Evolutionary conservation across 2,329 filamentous ascomycete genomes (phyloP).

Genomic region (Trichoderma endophyticum): DNA sequence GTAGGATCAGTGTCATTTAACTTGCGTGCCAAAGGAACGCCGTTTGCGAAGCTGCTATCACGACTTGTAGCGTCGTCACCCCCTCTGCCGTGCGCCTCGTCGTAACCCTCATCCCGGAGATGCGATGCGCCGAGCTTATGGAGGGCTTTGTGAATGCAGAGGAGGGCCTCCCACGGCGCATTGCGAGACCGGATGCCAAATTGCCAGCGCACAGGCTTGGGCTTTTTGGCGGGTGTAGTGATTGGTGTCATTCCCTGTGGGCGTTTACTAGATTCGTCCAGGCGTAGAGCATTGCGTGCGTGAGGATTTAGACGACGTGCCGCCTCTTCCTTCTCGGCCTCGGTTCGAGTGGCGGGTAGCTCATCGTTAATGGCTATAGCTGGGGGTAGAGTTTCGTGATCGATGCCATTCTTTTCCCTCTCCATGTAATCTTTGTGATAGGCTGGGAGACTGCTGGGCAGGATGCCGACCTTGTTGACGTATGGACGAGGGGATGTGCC

Average conservation of each 20-base stretch:
- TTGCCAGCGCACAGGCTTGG: constrained; percentile 88
- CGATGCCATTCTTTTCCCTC: constrained; percentile 55
- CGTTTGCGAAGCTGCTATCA: constrained; percentile 42
- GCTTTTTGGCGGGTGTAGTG: constrained; percentile 60
- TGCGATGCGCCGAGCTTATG: constrained; percentile 85
- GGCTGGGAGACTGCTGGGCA: constrained; percentile 85
- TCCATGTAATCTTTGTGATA: constrained; percentile 92
- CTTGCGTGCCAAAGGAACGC: constrained; percentile 33
- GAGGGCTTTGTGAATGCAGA: constrained; percentile 92
- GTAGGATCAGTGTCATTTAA: constrained; percentile 48
- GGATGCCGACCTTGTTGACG: constrained; percentile 82
- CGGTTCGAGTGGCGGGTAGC: constrained; percentile 51
- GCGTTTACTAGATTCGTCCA: constrained; percentile 61
- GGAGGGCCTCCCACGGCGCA: constrained; percentile 86
- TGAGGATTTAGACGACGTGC: constrained; percentile 82
- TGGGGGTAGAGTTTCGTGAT: constrained; percentile 39
- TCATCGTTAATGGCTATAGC: constrained; percentile 47
- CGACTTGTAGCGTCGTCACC: constrained; percentile 35
- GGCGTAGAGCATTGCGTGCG: constrained; percentile 64
- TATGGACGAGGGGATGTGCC: constrained; percentile 53
- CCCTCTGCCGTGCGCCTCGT: constrained; percentile 45
- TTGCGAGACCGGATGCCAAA: constrained; percentile 96
- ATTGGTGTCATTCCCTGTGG: constrained; percentile 63
- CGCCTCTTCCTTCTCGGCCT: constrained; percentile 78
- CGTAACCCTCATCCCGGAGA: constrained; percentile 64